Conservation (phyloP, 2,329 filamentous ascomycete species). For the Arthrobotrys conoides region DNA sequence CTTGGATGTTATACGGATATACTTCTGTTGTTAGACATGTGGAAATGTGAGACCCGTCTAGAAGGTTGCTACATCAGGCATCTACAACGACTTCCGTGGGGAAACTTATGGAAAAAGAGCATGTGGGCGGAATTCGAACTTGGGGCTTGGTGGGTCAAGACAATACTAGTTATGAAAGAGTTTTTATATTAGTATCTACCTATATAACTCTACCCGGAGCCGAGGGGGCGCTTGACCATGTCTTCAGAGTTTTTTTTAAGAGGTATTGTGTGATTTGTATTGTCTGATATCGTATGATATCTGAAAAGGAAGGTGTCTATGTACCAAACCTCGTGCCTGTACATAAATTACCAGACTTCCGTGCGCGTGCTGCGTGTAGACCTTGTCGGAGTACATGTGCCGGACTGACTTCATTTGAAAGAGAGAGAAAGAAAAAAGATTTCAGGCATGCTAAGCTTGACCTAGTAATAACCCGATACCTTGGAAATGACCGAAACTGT, state of each 20-base stretch:
- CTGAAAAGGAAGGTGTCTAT: slow-evolving; percentile 45
- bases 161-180: background rate
- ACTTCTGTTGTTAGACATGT: slow-evolving; percentile 22
- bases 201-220: slow-evolving; percentile 1
- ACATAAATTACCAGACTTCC: background rate
- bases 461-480: slow-evolving; percentile 22
- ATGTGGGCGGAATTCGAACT: slow-evolving; percentile 26
- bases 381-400: too few species aligned
- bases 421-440: slow-evolving; percentile 1
- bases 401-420: background rate
- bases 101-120: background rate
- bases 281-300: background rate
- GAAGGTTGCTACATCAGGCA: slow-evolving; percentile 54
- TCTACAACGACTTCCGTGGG: slow-evolving; percentile 25
- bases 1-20: too few species aligned
- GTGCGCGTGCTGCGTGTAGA: background rate
- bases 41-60: slow-evolving; percentile 31
- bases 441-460: slow-evolving; percentile 21
- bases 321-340: slow-evolving; percentile 34
- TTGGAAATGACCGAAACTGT: slow-evolving; percentile 12
- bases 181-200: background rate
- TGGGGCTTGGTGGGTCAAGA: slow-evolving; percentile 7
- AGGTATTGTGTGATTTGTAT: slow-evolving; percentile 6
- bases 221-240: background rate
- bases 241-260: background rate